These are phyloP conservation scores for Prunus dulcis DNA, from an alignment of 306 rosid genomes.

Conservation along the genomic window DNA sequence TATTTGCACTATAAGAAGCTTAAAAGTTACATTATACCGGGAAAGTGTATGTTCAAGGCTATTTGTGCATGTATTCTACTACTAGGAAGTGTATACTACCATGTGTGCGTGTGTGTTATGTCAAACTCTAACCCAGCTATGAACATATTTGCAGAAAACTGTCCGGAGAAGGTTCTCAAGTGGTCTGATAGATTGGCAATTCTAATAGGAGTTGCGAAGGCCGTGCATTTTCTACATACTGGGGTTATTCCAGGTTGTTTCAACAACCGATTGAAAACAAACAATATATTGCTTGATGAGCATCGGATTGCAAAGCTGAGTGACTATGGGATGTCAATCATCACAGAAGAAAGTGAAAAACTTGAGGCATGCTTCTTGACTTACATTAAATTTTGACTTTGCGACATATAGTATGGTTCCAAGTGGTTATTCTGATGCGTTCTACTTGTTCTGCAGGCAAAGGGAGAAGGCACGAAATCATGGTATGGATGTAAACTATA, in stretches of 20 bases:
- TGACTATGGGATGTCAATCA: conserved; percentile 75
- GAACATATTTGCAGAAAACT: conserved; percentile 42
- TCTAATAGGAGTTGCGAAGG: conserved; percentile 84
- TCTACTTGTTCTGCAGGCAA: conserved; percentile 44
- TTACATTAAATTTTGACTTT: background rate
- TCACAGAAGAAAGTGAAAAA: conserved; percentile 55
- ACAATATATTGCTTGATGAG: conserved; percentile 74
- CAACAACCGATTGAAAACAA: conserved; percentile 61
- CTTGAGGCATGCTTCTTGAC: conserved; percentile 45
- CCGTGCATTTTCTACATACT: conserved; percentile 78
- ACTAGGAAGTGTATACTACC: background rate
- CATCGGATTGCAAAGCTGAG: conserved; percentile 71
- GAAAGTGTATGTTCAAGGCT: background rate
- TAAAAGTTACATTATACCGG: background rate
- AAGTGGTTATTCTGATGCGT: conserved; percentile 27
- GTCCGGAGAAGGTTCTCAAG: conserved; percentile 53
- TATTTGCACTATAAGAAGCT: background rate
- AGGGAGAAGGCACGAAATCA: conserved; percentile 52
- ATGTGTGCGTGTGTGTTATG: background rate
- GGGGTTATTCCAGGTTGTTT: conserved; percentile 77
- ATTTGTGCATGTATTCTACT: too few relatives aligned
- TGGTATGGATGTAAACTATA: conserved; percentile 42
- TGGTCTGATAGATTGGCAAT: conserved; percentile 86
- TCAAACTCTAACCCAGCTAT: conserved; percentile 20
- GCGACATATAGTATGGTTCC: background rate